Evolutionary conservation across 148 eudicot species (phyloP).

Genomic region (Rhododendron kiyosumense): DNA sequence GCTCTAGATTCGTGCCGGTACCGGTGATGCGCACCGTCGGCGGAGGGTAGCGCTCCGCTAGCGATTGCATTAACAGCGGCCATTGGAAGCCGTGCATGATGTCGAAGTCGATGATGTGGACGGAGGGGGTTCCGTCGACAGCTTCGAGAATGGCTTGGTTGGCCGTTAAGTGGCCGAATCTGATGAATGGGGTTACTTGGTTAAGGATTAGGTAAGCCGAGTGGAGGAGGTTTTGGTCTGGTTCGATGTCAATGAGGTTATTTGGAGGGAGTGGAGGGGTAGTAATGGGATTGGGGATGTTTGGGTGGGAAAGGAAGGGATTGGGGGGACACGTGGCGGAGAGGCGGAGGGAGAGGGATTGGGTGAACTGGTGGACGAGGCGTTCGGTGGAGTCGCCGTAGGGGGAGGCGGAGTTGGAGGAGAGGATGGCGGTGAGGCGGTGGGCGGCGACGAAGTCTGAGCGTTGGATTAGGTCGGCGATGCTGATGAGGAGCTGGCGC

Average conservation of each 20-base stretch:
- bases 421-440: conserved; percentile 53
- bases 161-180: conserved; percentile 83
- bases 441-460: conserved; percentile 62
- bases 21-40: conserved; percentile 69
- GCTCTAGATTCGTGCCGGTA: conserved; percentile 37
- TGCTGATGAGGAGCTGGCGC: conserved; percentile 57
- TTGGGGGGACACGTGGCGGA: conserved; percentile 20
- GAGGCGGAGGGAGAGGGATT: conserved; percentile 53
- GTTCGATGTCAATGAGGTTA: neutral
- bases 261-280: neutral
- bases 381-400: conserved; percentile 73
- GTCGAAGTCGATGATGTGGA: conserved; percentile 81
- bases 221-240: conserved; percentile 19
- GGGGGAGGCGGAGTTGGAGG: conserved; percentile 41
- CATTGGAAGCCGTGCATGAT: conserved; percentile 93
- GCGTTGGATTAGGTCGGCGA: conserved; percentile 62
- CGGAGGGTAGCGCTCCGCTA: conserved; percentile 46
- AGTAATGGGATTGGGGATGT: neutral
- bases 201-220: conserved; percentile 67
- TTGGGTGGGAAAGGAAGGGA: neutral
- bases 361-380: conserved; percentile 52
- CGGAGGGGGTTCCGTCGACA: conserved; percentile 33
- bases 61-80: conserved; percentile 82
- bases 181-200: conserved; percentile 70
- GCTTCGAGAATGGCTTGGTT: conserved; percentile 92